A percentile compares a stretch with the other conserved stretches of the same genome.
Evolutionary conservation across 140 eudicot species (phyloP).

Genomic region (Ambrosia hybrid): DNA sequence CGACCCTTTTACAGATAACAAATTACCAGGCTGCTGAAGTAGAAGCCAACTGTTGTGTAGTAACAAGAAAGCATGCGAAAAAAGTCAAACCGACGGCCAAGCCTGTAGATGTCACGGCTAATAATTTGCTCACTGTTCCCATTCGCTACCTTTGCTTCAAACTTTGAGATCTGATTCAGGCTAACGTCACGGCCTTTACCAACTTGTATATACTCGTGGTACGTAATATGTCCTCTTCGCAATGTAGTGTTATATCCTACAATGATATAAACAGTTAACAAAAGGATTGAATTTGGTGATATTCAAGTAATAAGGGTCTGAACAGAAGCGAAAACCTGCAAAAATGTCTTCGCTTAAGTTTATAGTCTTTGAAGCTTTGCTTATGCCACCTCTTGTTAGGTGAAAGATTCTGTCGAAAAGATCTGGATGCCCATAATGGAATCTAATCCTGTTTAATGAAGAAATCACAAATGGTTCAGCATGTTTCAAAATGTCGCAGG

Average conservation of each 20-base stretch:
- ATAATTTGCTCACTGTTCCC: conserved; percentile 95
- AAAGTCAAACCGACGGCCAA: conserved; percentile 94
- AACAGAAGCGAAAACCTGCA: conserved; percentile 50
- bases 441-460: conserved; percentile 66
- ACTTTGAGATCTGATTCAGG: conserved; percentile 84
- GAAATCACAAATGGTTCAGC: conserved; percentile 14
- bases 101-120: conserved; percentile 94
- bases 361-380: conserved; percentile 95
- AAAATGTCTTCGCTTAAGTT: conserved; percentile 95
- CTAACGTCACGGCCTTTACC: conserved; percentile 99
- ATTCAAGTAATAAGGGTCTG: conserved; percentile 1
- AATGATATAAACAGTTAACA: background rate
- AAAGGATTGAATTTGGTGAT: background rate
- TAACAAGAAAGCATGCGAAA: conserved; percentile 97
- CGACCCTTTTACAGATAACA: background rate
- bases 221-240: conserved; percentile 77
- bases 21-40: conserved; percentile 85
- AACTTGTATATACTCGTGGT: conserved; percentile 96
- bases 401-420: conserved; percentile 92
- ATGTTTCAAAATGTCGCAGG: background rate
- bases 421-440: conserved; percentile 99
- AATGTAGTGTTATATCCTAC: conserved; percentile 83
- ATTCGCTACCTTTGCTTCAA: conserved; percentile 97
- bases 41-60: conserved; percentile 91
- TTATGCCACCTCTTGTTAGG: conserved; percentile 97